Evolutionary conservation across 1,139 yeast species (phyloP).

Genomic region (Saccharomycopsis hybrid): DNA sequence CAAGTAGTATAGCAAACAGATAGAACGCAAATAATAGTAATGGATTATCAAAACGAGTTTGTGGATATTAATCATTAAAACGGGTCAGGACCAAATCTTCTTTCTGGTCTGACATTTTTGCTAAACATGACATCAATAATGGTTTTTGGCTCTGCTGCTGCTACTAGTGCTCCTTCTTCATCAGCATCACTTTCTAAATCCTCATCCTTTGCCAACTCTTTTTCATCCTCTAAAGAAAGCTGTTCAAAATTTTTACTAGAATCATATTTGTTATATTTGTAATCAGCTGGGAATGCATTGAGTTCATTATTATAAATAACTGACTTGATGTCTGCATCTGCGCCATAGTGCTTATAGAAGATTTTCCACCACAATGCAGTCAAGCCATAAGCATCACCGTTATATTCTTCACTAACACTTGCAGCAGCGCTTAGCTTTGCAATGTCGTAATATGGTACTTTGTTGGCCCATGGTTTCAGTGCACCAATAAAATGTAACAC

Average conservation of each 20-base stretch:
- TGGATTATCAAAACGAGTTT: background rate
- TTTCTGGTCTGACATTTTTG: conserved; percentile 8
- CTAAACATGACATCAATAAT: conserved; percentile 17
- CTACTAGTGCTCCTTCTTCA: background rate
- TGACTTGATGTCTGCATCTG: conserved; percentile 8
- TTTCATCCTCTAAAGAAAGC: conserved; percentile 2
- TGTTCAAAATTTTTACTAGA: conserved; percentile 12
- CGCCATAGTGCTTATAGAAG: conserved; percentile 15
- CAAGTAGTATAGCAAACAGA: background rate
- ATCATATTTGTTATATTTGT: conserved; percentile 9
- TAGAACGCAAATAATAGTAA: background rate
- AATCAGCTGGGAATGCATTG: conserved; percentile 3
- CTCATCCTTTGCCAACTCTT: background rate
- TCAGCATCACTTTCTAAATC: background rate
- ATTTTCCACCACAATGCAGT: conserved; percentile 17
- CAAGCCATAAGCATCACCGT: conserved; percentile 6
- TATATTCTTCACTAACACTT: conserved; percentile 3
- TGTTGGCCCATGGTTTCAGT: conserved; percentile 67
- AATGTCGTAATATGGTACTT: conserved; percentile 16
- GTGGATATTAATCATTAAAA: background rate
- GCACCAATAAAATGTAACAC: conserved; percentile 80
- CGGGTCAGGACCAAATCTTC: conserved; percentile 14
- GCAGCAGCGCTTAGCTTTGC: conserved; percentile 21
- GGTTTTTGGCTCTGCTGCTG: background rate
- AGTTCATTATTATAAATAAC: background rate